Evolutionary conservation across 2,329 filamentous ascomycete genomes (phyloP).

Genomic region (Trichoderma lentiforme): DNA sequence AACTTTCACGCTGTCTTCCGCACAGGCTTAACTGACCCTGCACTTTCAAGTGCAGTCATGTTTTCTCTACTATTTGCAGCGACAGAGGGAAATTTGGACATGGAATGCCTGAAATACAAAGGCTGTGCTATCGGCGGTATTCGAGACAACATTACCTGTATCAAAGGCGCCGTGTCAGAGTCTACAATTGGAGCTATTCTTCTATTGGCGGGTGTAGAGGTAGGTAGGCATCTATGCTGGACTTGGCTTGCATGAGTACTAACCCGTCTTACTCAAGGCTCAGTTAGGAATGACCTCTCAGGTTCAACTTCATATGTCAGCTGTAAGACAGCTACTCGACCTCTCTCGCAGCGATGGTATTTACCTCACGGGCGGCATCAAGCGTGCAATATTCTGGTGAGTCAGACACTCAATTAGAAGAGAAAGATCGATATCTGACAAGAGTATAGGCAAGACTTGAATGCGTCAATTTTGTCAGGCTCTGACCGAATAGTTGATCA

Average conservation of each 20-base stretch:
- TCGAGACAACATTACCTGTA: neutral
- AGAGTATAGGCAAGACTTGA: neutral
- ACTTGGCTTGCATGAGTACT: neutral
- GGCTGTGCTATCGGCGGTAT: neutral
- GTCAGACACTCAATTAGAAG: neutral
- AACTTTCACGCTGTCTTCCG: neutral
- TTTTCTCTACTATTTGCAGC: neutral
- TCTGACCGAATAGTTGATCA: neutral
- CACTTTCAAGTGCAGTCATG: neutral
- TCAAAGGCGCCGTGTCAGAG: neutral
- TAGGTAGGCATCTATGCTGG: neutral
- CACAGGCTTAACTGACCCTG: neutral
- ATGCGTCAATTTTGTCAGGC: neutral
- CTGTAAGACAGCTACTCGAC: neutral
- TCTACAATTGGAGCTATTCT: neutral
- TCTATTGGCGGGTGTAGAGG: neutral
- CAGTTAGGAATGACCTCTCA: neutral
- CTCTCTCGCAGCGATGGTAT: neutral
- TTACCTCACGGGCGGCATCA: neutral
- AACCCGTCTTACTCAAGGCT: neutral
- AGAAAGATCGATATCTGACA: neutral
- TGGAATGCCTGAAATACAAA: neutral
- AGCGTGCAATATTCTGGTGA: slow-evolving; percentile 4
- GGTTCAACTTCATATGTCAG: neutral
- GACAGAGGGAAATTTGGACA: neutral